Percentiles rank a stretch among this genome's conserved stretches.
phyloP scores from a whole-genome alignment of 805 yeast species.

The Candida sakaeoensis region DNA sequence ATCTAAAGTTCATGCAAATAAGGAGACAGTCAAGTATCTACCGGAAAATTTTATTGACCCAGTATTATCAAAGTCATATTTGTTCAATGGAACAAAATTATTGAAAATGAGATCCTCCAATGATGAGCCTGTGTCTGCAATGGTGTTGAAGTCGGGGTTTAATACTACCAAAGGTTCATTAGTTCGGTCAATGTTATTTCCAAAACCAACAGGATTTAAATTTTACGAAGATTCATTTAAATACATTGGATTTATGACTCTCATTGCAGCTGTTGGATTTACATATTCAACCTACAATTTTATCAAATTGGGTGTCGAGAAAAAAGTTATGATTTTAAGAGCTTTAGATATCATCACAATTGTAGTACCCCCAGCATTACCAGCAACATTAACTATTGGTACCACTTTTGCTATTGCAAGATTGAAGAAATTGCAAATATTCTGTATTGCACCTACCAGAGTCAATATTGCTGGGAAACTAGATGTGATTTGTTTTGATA shows the following conservation, averaged over 20 bases:
- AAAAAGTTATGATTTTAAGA: slow-evolving; percentile 69
- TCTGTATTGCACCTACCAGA: slow-evolving; percentile 90
- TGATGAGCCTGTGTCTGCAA: slow-evolving; percentile 77
- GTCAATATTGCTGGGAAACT: slow-evolving; percentile 95
- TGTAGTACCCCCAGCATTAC: slow-evolving; percentile 98
- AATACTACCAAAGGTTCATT: slow-evolving; percentile 93
- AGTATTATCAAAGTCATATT: slow-evolving; percentile 65
- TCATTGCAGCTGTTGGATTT: slow-evolving; percentile 83
- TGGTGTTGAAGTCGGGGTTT: slow-evolving; percentile 88
- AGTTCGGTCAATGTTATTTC: slow-evolving; percentile 93
- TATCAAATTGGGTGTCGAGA: slow-evolving; percentile 68
- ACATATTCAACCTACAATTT: slow-evolving; percentile 79
- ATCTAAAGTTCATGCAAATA: slow-evolving; percentile 66
- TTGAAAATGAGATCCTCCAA: slow-evolving; percentile 74
- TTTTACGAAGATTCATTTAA: slow-evolving; percentile 93
- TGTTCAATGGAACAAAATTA: slow-evolving; percentile 87
- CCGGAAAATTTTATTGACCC: slow-evolving; percentile 62
- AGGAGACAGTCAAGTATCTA: slow-evolving; percentile 56
- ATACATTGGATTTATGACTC: slow-evolving; percentile 91
- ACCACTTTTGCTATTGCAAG: slow-evolving; percentile 87
- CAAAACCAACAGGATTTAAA: slow-evolving; percentile 90
- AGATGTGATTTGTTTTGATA: slow-evolving; percentile 89
- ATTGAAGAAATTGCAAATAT: slow-evolving; percentile 59
- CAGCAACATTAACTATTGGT: slow-evolving; percentile 96
- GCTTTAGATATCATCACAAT: slow-evolving; percentile 93